Percentiles rank a stretch among this genome's conserved stretches.
These are phyloP conservation scores for Yarrowia sp. DNA, from an alignment of 805 yeast species.

Conservation along the genomic window DNA sequence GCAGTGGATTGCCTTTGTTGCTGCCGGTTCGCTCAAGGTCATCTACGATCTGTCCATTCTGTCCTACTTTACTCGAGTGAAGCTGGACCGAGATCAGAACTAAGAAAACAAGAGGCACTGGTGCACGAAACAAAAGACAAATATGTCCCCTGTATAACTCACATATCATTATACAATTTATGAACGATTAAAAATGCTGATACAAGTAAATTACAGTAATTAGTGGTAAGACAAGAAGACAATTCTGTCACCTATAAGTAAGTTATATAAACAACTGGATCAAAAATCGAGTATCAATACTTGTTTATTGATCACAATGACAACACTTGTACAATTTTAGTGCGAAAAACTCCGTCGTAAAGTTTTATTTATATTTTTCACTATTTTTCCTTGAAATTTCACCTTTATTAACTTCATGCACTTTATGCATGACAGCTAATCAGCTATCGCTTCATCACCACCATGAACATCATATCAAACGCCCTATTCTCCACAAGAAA, in stretches of 20 bases:
- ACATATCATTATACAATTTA: slow-evolving; percentile 6
- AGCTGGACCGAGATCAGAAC: slow-evolving; percentile 37
- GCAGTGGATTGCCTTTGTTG: slow-evolving; percentile 50
- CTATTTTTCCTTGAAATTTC: too few species aligned
- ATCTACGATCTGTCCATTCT: slow-evolving; percentile 50
- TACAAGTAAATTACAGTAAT: too few species aligned
- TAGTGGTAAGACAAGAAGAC: too few species aligned
- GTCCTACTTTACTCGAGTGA: slow-evolving; percentile 41
- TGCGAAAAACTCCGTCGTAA: background rate
- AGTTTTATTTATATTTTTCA: too few species aligned
- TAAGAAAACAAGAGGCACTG: background rate
- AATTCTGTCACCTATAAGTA: too few species aligned
- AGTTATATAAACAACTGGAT: too few species aligned
- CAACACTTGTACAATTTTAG: too few species aligned
- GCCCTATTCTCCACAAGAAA: slow-evolving; percentile 15
- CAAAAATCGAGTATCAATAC: too few species aligned
- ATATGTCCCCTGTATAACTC: slow-evolving; percentile 1
- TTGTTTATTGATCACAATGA: too few species aligned
- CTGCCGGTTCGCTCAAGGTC: slow-evolving; percentile 50
- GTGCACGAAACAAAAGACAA: background rate
- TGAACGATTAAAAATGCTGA: background rate
- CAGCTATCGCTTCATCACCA: background rate
- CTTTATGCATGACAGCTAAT: slow-evolving; percentile 10
- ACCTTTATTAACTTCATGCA: background rate
- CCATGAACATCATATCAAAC: slow-evolving; percentile 28